Percentiles rank a stretch among this genome's conserved stretches.
Conservation (phyloP, 1,284 basidiomycete species). For the Bjerkandera adusta region DNA sequence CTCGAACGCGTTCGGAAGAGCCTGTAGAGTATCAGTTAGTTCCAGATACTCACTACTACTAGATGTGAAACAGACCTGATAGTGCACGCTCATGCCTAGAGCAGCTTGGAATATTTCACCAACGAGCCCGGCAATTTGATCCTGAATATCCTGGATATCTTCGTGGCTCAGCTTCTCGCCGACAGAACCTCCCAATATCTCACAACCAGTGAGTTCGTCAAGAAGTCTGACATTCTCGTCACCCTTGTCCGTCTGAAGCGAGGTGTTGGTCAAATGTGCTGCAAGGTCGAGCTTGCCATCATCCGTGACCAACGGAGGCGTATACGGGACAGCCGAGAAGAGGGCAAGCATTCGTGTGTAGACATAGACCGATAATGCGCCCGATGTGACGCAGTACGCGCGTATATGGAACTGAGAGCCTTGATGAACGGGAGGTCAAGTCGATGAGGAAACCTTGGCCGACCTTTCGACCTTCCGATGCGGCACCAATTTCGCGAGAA, state of each 20-base stretch:
- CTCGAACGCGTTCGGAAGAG: slow-evolving; percentile 92
- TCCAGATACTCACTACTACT: background rate
- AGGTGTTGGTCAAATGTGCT: slow-evolving; percentile 95
- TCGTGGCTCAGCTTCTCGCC: background rate
- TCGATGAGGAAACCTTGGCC: slow-evolving; percentile 22
- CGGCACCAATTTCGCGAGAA: too few species aligned
- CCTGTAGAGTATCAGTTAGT: slow-evolving; percentile 43
- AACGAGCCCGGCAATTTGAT: slow-evolving; percentile 66
- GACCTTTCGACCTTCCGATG: slow-evolving; percentile 67
- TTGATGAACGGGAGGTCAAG: slow-evolving; percentile 15
- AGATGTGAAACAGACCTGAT: slow-evolving; percentile 56
- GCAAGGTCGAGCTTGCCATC: slow-evolving; percentile 50
- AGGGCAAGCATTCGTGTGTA: slow-evolving; percentile 85
- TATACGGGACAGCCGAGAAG: slow-evolving; percentile 75
- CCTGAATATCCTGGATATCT: slow-evolving; percentile 59
- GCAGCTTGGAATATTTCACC: slow-evolving; percentile 87
- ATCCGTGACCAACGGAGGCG: slow-evolving; percentile 33
- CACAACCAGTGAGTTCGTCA: slow-evolving; percentile 70
- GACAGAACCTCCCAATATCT: slow-evolving; percentile 25
- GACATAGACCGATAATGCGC: slow-evolving; percentile 78
- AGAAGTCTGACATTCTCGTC: slow-evolving; percentile 73
- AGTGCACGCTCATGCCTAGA: slow-evolving; percentile 81
- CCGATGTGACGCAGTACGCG: slow-evolving; percentile 87
- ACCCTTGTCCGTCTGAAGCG: slow-evolving; percentile 74
- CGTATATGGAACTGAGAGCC: slow-evolving; percentile 88